A percentile compares a stretch with the other conserved stretches of the same genome.
Evolutionary conservation across 2,329 filamentous ascomycete genomes (phyloP).

Genomic region (Colletotrichum sojae): DNA sequence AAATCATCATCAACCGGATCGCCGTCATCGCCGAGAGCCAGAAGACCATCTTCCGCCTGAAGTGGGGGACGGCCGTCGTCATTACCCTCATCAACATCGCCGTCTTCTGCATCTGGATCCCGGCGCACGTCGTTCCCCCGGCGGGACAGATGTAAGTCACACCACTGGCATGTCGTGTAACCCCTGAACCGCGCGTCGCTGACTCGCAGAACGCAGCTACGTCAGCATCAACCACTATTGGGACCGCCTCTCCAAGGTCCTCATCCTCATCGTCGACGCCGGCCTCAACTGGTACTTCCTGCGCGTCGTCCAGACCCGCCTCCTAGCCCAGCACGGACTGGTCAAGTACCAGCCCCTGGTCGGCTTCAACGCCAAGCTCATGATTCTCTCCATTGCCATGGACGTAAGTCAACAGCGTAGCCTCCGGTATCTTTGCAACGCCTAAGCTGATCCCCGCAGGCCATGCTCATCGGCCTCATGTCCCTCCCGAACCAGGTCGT

Average conservation of each 20-base stretch:
- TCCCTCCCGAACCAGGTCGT: conserved; percentile 51
- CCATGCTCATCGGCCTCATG: conserved; percentile 52
- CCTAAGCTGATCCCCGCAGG: conserved; percentile 25
- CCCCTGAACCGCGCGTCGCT: accelerated
- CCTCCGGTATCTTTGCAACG: accelerated
- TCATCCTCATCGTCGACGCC: conserved; percentile 66
- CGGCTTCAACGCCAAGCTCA: conserved; percentile 64
- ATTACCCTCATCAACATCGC: conserved; percentile 66
- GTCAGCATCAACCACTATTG: conserved; percentile 64
- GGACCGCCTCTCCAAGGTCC: conserved; percentile 67
- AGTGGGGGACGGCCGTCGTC: conserved; percentile 60
- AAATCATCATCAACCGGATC: conserved; percentile 70
- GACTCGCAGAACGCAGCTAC: conserved; percentile 41
- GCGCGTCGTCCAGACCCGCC: conserved; percentile 58
- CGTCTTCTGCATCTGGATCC: conserved; percentile 69
- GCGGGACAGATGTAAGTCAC: conserved; percentile 51
- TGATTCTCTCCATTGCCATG: conserved; percentile 64
- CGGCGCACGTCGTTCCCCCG: conserved; percentile 58
- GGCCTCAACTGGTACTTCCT: conserved; percentile 69
- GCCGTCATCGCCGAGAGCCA: conserved; percentile 61
- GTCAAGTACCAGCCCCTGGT: conserved; percentile 66
- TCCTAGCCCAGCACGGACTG: conserved; percentile 62
- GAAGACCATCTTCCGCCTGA: conserved; percentile 55
- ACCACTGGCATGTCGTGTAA: background rate
- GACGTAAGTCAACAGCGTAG: conserved; percentile 52